Base-by-base conservation (phyloP, 1,139 yeast species). In the Pneumocystis oryctolagi region DNA sequence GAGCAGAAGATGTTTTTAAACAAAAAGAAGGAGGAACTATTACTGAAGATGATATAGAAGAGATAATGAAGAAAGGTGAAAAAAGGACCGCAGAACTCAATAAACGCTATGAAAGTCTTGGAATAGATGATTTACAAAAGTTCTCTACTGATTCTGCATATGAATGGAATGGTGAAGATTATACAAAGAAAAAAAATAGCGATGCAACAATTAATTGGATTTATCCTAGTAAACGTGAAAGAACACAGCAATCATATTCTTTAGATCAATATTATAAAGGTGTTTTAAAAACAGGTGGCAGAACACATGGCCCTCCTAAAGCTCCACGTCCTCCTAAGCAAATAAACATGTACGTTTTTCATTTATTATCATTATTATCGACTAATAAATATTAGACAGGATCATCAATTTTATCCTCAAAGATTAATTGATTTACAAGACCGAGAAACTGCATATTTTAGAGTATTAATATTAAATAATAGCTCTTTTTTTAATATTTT, bases 131-230 rank as follows among this genome's bases (percentile, higher is more conserved):
- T 71, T 76, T 92, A 65, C 97, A 90, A 71, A 88, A 88, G 71
- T 89, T 92, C 70, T 82, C 90, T 0, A 83, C 89, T 18, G 96
- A 89, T 69, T 88, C 95, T 1, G 92, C 96, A 0, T 92, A 90
- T 73, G 96, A 90, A 73, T 92, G 98, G 98, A 89, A 92, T 71
- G 98, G 98, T 31, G 85, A 88, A 70, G 89, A 90, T 71, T 92
- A 89, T 72, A 87, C 95, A 60, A 87, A 88, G 78, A 78, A 55
- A 78, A 81, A 64, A 56, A 66, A 65, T 53, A 69, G 69, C 42
- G 67, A 69, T 2, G 78, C 80, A 1, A 78, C 82, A 56, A 75
- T 80, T 6, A 70, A 67, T 62, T 89, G 96, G 95, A 85, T 89
- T 60, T 88, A 89, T 68, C 96, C 96, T 0, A 79, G 92, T 3